Evolutionary conservation across 768 basidiomycete genomes (phyloP).

Genomic region (Podaxis sp.): DNA sequence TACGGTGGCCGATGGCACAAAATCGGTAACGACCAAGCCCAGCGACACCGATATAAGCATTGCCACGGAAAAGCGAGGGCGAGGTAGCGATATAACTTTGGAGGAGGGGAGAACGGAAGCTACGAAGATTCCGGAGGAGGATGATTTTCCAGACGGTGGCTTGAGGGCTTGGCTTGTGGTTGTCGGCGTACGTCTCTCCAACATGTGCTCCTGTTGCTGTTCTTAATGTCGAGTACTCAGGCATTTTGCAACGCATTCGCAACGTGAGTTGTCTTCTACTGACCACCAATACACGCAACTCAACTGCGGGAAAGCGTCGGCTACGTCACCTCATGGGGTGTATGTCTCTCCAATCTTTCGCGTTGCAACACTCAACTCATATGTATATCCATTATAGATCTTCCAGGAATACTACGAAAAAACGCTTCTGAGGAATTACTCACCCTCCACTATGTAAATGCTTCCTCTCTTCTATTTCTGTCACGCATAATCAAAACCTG

Average conservation of each 20-base stretch:
- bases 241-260: conserved; percentile 44
- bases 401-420: conserved; percentile 73
- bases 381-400: conserved; percentile 31
- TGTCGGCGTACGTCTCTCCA: conserved; percentile 28
- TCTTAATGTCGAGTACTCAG: conserved; percentile 16
- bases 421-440: conserved; percentile 39
- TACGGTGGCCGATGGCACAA: not conserved
- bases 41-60: not conserved
- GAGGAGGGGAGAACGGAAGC: not conserved
- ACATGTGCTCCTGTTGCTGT: not conserved
- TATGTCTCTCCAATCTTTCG: conserved; percentile 26
- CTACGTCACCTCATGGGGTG: conserved; percentile 73
- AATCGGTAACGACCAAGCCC: not conserved
- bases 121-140: conserved; percentile 6
- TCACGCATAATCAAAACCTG: not conserved
- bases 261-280: conserved; percentile 30
- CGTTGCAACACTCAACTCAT: not conserved
- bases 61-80: not conserved
- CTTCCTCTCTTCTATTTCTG: not conserved
- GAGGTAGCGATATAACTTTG: too few species aligned
- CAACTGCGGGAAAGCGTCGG: conserved; percentile 41
- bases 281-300: conserved; percentile 13
- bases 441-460: conserved; percentile 63
- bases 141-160: conserved; percentile 41
- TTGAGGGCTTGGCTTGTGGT: conserved; percentile 42